Conservation (phyloP, 768 basidiomycete genomes). For the Russula abietina region DNA sequence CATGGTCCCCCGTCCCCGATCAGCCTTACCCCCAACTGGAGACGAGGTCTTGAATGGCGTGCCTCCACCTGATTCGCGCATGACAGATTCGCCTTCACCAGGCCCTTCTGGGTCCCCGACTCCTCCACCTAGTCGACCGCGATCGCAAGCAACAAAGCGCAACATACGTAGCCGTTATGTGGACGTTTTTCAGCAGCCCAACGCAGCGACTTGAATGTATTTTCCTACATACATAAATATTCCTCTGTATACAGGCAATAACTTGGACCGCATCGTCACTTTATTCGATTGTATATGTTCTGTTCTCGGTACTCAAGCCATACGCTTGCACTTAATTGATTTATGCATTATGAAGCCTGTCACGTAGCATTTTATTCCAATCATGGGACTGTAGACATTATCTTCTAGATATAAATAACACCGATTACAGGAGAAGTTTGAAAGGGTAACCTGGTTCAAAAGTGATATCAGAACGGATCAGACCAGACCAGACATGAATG, state of each 20-base stretch:
- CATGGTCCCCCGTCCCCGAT: slow-evolving; percentile 52
- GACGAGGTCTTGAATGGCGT: slow-evolving; percentile 30
- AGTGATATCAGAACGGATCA: slow-evolving; percentile 3
- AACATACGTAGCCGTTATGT: slow-evolving; percentile 81
- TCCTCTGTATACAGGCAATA: not conserved
- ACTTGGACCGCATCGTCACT: slow-evolving; percentile 4
- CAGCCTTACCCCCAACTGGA: slow-evolving; percentile 53
- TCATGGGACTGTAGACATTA: slow-evolving; percentile 24
- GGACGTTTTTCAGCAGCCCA: slow-evolving; percentile 69
- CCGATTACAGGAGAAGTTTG: slow-evolving; percentile 57
- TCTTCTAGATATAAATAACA: slow-evolving; percentile 21
- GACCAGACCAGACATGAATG: not conserved
- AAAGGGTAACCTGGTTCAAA: slow-evolving; percentile 63
- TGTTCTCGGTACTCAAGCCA: not conserved
- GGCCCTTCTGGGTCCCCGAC: slow-evolving; percentile 37
- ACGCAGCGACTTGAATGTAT: slow-evolving; percentile 7
- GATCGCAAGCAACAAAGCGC: slow-evolving; percentile 64
- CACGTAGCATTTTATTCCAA: slow-evolving; percentile 5
- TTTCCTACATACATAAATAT: not conserved
- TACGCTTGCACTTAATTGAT: slow-evolving; percentile 7
- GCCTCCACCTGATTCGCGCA: slow-evolving; percentile 30
- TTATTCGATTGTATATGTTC: slow-evolving; percentile 8
- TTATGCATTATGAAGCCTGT: slow-evolving; percentile 14
- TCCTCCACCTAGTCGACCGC: slow-evolving; percentile 44
- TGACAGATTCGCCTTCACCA: slow-evolving; percentile 34